Conservation (phyloP, 2,329 filamentous ascomycete genomes). For the Botrytis aclada region DNA sequence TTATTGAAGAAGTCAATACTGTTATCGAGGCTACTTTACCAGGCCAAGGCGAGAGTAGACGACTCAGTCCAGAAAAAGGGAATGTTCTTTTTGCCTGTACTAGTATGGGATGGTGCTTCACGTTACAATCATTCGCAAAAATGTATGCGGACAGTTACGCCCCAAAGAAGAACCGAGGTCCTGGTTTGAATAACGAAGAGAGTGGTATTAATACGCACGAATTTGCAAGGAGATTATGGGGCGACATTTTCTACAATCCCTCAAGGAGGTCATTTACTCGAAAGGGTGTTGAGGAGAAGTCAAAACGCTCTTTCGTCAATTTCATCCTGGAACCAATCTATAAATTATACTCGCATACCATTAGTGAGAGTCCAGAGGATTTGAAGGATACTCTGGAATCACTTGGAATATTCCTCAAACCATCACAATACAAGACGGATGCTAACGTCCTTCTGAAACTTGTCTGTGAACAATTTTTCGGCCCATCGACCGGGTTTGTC, state of each 20-base stretch:
- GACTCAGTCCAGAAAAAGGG: conserved; percentile 91
- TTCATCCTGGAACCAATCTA: conserved; percentile 97
- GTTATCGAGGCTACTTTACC: conserved; percentile 86
- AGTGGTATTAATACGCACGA: conserved; percentile 70
- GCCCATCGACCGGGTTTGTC: conserved; percentile 82
- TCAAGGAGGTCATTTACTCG: conserved; percentile 86
- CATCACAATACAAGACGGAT: conserved; percentile 86
- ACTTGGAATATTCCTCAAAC: conserved; percentile 83
- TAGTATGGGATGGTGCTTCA: conserved; percentile 96
- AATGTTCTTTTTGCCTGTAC: conserved; percentile 97
- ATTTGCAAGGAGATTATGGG: conserved; percentile 86
- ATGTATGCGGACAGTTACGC: conserved; percentile 90
- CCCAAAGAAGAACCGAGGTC: conserved; percentile 30
- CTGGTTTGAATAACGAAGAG: conserved; percentile 41
- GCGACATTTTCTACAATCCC: conserved; percentile 95
- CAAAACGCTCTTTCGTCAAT: conserved; percentile 85
- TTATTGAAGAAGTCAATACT: conserved; percentile 97
- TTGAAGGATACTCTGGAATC: conserved; percentile 74
- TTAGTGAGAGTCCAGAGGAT: conserved; percentile 84
- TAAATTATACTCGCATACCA: conserved; percentile 93
- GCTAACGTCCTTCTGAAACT: conserved; percentile 84
- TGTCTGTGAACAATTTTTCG: conserved; percentile 95
- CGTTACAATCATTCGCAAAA: conserved; percentile 86
- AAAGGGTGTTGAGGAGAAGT: conserved; percentile 75
- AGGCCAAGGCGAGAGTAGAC: conserved; percentile 71